A percentile compares a stretch with the other conserved stretches of the same genome.
phyloP scores from a whole-genome alignment of 225 moss, liverwort and hornwort species.

The Bryum argenteum region DNA sequence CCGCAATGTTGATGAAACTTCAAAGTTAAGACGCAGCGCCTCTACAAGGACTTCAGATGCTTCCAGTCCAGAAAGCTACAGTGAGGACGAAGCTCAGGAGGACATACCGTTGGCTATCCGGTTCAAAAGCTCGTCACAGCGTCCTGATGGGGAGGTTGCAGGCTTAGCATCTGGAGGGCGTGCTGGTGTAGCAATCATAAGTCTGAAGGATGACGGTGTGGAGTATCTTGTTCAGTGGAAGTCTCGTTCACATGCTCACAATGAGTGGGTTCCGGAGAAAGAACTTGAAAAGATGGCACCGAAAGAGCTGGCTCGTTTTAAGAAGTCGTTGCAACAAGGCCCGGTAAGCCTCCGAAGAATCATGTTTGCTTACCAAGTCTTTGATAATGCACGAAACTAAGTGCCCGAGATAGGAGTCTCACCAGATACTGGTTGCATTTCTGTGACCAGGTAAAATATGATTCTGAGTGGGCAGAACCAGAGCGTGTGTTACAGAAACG shows the following conservation, averaged over 20 bases:
- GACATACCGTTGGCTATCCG: constrained; percentile 35
- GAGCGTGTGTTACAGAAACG: constrained; percentile 73
- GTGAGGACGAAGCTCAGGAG: constrained; percentile 42
- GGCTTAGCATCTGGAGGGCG: constrained; percentile 26
- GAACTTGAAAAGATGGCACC: constrained; percentile 69
- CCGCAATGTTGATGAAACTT: constrained; percentile 30
- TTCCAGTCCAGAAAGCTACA: constrained; percentile 38
- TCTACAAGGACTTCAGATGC: constrained; percentile 33
- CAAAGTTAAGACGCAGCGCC: constrained; percentile 21
- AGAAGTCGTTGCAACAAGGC: constrained; percentile 50
- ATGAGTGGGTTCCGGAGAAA: constrained; percentile 76
- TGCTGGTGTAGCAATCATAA: constrained; percentile 29
- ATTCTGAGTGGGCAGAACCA: constrained; percentile 81
- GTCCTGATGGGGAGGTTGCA: constrained; percentile 29
- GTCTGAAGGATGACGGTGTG: constrained; percentile 28
- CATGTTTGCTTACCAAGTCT: constrained; percentile 15
- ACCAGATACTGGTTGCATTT: constrained; percentile 17
- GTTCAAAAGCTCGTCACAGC: constrained; percentile 30
- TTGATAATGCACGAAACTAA: constrained; percentile 4
- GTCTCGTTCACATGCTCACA: constrained; percentile 75
- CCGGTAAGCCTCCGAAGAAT: constrained; percentile 51
- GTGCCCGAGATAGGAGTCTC: background rate
- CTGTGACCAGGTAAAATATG: constrained; percentile 55
- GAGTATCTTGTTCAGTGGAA: constrained; percentile 95
- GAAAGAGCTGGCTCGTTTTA: constrained; percentile 72